Percentiles rank a stretch among this genome's conserved stretches.
phyloP scores from a whole-genome alignment of 2,329 filamentous ascomycete species.

The Hypomyces rosellus region DNA sequence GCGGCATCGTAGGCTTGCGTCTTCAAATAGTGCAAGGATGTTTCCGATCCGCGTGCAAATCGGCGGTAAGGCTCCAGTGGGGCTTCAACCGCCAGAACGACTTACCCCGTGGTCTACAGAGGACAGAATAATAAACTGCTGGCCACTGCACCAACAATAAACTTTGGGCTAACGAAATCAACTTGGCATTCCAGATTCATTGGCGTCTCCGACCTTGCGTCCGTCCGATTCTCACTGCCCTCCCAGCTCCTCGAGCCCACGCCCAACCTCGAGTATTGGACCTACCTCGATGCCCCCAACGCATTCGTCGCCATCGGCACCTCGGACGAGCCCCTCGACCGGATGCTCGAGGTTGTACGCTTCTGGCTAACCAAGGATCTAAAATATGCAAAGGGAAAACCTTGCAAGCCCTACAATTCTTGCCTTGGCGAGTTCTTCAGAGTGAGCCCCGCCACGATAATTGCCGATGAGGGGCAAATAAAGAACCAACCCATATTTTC shows the following conservation, averaged over 20 bases:
- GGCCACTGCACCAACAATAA: too few species aligned
- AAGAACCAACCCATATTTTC: neutral
- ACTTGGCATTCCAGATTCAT: conserved; percentile 62
- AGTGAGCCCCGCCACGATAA: conserved; percentile 43
- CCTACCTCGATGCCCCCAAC: conserved; percentile 91
- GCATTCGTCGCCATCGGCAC: conserved; percentile 79
- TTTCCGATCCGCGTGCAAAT: too few species aligned
- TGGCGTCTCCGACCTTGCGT: conserved; percentile 89
- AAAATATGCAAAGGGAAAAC: conserved; percentile 97
- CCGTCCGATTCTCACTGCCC: conserved; percentile 91
- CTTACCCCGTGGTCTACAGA: too few species aligned
- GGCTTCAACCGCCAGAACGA: too few species aligned
- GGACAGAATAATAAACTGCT: too few species aligned
- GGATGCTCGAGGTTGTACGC: conserved; percentile 88
- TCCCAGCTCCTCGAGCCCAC: conserved; percentile 93
- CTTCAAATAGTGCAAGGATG: too few species aligned
- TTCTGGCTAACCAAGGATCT: conserved; percentile 99
- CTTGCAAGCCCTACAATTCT: conserved; percentile 98
- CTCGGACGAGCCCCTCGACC: conserved; percentile 82
- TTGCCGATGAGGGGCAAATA: neutral
- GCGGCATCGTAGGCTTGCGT: too few species aligned
- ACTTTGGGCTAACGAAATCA: neutral
- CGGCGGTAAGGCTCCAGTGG: too few species aligned
- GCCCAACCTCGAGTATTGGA: conserved; percentile 98
- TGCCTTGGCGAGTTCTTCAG: conserved; percentile 95